Base-by-base conservation (phyloP, 108 stramenopile species). In the Parmales sp. region DNA sequence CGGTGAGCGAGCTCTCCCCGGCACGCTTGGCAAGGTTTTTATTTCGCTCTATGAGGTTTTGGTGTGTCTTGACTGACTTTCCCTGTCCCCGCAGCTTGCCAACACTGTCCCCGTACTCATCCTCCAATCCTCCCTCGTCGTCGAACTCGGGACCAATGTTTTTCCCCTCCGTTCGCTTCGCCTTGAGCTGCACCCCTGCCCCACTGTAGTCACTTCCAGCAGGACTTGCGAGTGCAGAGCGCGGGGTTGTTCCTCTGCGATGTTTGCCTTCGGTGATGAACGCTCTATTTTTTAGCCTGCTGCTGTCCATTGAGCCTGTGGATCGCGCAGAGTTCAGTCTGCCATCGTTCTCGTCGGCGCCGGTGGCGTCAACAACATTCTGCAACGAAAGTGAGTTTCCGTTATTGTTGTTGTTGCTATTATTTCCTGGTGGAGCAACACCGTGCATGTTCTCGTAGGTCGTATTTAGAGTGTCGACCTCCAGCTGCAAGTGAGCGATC, bases 31-130 rank as follows among this genome's bases (percentile, higher is more conserved):
- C 54, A 16, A 60, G 26, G 31, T 60, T 11, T 34, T 60, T 60
- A 34, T 60, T 60, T 34, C 54, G 29, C 54, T 60, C 54, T 20
- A 60, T 60, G 54, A 34, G 13, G n/a, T n/a, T n/a, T n/a, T n/a
- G n/a, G n/a, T n/a, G n/a, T n/a, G n/a, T n/a, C n/a, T n/a, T n/a
- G n/a, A 20, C 54, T 34, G 26, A 60, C 54, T 20, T 8, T n/a
- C n/a, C n/a, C n/a, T n/a, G 41, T 50, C n/a, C 49, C n/a, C 49
- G n/a, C 49, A 50, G 20, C 49, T n/a, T n/a, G n/a, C n/a, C n/a
- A n/a, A n/a, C n/a, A n/a, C n/a, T n/a, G n/a, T 50, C 54, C 26
- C 36, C 54, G 28, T 60, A 11, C 4, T 60, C 54, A 2, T 60
- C 54, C 2, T 60, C 54, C 31, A 28, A 28, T 6, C 4, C 54